Base-by-base conservation (phyloP, 305 asterid genomes). In the Coffea humblotiana region DNA sequence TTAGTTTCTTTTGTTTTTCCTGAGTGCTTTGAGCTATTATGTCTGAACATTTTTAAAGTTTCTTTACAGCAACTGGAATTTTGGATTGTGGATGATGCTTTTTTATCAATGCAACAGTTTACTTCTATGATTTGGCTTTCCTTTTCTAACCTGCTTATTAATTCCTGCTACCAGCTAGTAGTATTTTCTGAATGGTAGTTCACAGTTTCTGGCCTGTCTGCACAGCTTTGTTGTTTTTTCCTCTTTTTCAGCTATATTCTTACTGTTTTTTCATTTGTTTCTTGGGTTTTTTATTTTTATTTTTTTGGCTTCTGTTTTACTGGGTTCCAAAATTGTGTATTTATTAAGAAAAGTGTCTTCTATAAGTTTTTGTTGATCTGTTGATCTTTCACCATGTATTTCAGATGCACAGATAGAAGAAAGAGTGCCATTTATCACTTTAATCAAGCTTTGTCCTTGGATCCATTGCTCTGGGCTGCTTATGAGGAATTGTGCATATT, bases 391-490 rank as follows among this genome's bases (percentile, higher is more conserved):
- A 29, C 10, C 48, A 48, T 18, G 66, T 29, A 64, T 86, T 86
- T 83, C 96, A 96, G 98, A 92, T 91, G 89, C 87, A 94, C 99
- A 65, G 99, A 96, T 83, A 91, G 99, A 87, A 90, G 88, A 80
- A 90, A 92, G 88, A 84, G 84, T 84, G 98, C 99, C 78, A 86
- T 94, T 82, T 90, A 91, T 85, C 99, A 96, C 86, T 96, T 96
- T 86, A 92, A 88, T 81, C 97, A 91, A 89, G 99, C 99, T 81
- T 84, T 96, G 80, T 89, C 94, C 16, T 69, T 94, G 89, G 98
- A 96, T 91, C 99, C 99, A 72, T 85, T 96, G 67, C 85, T 96
- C 77, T 96, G 98, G 99, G 88, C 92, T 89, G 99, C 99, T 78
- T 94, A 94, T 84, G 99, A 96, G 85, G 99, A 96, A 85, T 91